Base-by-base conservation (phyloP, 495 filamentous ascomycete species). In the Ramalina intermedia region DNA sequence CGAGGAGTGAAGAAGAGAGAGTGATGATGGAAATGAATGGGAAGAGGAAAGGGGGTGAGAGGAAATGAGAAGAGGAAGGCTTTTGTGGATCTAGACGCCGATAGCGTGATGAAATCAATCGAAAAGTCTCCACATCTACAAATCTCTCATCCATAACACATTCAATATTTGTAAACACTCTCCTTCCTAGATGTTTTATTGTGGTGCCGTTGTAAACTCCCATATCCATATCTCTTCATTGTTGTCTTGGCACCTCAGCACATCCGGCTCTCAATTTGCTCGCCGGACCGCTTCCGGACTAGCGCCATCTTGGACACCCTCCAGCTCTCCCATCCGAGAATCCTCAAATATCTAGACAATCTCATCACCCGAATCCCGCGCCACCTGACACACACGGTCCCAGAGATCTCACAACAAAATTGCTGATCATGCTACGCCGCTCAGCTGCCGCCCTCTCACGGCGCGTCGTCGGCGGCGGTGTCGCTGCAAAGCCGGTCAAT, bases 351-450 rank as follows among this genome's bases (percentile, higher is more conserved):
- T 6, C 3, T 6, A 24, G 23, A 24, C 41, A 43, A 23, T 17
- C 2, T 14, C 14, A n/a, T 18, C 37, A 3, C 17, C 37, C 37
- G 1, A 39, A n/a, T n/a, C 39, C 5, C 9, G 6, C 11, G 6
- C 2, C 39, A 41, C 39, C 16, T 17, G 6, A 23, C 14, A 13
- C 39, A n/a, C 39, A 41, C 8, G 0, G 6, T 14, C 8, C 39
- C 2, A 6, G 8, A 9, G 6, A 41, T 18, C 39, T 14, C 39
- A n/a, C 21, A 50, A 14, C 35, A 26, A 42, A 18, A 29, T 44
- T 12, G 44, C 5, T 69, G 70, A 91, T 90, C 84, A 84, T 90
- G 68, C 70, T 91, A 62, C 81, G 85, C 69, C 84, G 87, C 66
- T 78, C 85, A 56, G 84, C 78, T 59, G 65, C 84, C 57, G 74